phyloP scores from a whole-genome alignment of 1,284 basidiomycete genomes.

The Heterobasidion irregulare region DNA sequence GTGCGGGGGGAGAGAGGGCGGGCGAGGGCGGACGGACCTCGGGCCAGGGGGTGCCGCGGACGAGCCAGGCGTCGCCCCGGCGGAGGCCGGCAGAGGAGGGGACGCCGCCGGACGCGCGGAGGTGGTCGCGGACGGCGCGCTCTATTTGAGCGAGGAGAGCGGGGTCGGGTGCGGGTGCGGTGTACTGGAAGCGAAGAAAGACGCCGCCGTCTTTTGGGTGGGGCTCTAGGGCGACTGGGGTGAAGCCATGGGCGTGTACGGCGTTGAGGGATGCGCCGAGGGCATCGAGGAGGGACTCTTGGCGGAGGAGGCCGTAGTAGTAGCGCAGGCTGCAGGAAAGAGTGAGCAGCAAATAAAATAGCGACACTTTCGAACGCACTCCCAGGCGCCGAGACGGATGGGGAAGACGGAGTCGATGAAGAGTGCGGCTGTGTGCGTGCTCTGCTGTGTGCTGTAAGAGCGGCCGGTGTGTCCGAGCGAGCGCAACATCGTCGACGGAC shows the following conservation, averaged over 20 bases:
- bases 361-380: conserved; percentile 27
- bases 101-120: conserved; percentile 41
- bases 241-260: conserved; percentile 47
- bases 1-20: neutral
- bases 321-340: conserved; percentile 41
- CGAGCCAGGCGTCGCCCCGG: conserved; percentile 65
- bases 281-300: conserved; percentile 42
- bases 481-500: too few relatives aligned
- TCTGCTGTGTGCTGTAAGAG: neutral
- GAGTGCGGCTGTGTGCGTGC: conserved; percentile 20
- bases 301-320: conserved; percentile 47
- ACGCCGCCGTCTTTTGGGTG: conserved; percentile 80
- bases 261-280: conserved; percentile 32
- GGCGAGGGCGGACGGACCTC: conserved; percentile 46
- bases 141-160: conserved; percentile 41
- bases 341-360: neutral
- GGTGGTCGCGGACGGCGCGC: conserved; percentile 31
- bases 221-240: conserved; percentile 48
- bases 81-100: conserved; percentile 55
- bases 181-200: conserved; percentile 75
- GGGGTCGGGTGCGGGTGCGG: conserved; percentile 20
- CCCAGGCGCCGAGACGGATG: conserved; percentile 37
- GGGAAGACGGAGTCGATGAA: conserved; percentile 56
- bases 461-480: too few relatives aligned
- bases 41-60: conserved; percentile 77